Conservation (phyloP, 192 early-diverging fungal genomes). For the Umbelopsis ramanniana region DNA sequence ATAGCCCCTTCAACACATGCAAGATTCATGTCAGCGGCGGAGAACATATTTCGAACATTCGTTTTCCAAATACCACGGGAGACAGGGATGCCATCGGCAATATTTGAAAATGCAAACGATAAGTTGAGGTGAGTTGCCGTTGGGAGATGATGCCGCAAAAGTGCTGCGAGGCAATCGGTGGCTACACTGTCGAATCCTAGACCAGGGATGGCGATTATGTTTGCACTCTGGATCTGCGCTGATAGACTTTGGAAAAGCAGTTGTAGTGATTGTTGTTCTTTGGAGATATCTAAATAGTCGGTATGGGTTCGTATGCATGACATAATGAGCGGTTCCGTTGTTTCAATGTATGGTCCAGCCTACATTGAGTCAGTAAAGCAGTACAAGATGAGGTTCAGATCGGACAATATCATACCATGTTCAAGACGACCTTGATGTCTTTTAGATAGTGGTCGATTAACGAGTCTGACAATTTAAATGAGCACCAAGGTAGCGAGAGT, state of each 20-base stretch:
- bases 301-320: conserved; percentile 9
- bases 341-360: conserved; percentile 20
- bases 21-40: conserved; percentile 11
- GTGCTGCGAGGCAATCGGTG: conserved; percentile 8
- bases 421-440: conserved; percentile 1
- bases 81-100: conserved; percentile 4
- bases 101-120: conserved; percentile 13
- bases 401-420: not conserved
- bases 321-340: not conserved
- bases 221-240: not conserved
- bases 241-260: not conserved
- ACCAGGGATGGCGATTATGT: not conserved
- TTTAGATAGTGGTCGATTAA: conserved; percentile 1
- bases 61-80: conserved; percentile 16
- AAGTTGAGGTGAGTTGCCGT: conserved; percentile 16
- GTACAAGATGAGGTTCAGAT: not conserved
- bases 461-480: not conserved
- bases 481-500: not conserved
- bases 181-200: conserved; percentile 12
- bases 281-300: conserved; percentile 6
- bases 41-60: conserved; percentile 13
- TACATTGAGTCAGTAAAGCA: not conserved
- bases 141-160: not conserved
- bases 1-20: not conserved
- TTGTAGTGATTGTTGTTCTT: conserved; percentile 15